A percentile compares a stretch with the other conserved stretches of the same genome.
phyloP scores from a whole-genome alignment of 164 flowering plant genomes.

The Magnolia kwangsiensis region DNA sequence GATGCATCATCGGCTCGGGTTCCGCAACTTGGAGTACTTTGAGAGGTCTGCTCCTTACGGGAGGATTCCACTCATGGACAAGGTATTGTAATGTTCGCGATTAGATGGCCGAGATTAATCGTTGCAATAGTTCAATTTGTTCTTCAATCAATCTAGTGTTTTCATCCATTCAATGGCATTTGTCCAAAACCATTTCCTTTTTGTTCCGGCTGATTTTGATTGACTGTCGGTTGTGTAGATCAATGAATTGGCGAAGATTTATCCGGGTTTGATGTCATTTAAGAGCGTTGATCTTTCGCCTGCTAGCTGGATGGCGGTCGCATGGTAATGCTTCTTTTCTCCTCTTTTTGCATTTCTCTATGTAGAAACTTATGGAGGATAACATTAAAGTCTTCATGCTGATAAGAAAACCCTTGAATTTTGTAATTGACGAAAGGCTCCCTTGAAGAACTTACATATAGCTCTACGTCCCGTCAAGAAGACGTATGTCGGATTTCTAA shows the following conservation, averaged over 20 bases:
- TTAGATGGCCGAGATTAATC: neutral
- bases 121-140: neutral
- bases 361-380: neutral
- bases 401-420: neutral
- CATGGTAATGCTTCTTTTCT: slow-evolving; percentile 38
- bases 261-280: slow-evolving; percentile 46
- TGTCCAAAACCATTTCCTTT: neutral
- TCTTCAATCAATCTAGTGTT: neutral
- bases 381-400: neutral
- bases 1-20: slow-evolving; percentile 36
- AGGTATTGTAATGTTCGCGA: slow-evolving; percentile 26
- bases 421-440: neutral
- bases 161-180: neutral
- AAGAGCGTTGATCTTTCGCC: slow-evolving; percentile 60
- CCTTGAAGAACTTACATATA: no score
- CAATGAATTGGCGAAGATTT: slow-evolving; percentile 28
- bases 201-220: neutral
- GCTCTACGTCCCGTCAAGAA: no score
- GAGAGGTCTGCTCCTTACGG: slow-evolving; percentile 43
- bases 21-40: slow-evolving; percentile 44
- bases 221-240: slow-evolving; percentile 28
- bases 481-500: no score
- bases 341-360: neutral
- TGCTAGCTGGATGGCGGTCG: slow-evolving; percentile 79
- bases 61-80: slow-evolving; percentile 49